These are phyloP conservation scores for Trichoderma orchidacearum DNA, from an alignment of 495 filamentous ascomycete genomes.

Conservation along the genomic window DNA sequence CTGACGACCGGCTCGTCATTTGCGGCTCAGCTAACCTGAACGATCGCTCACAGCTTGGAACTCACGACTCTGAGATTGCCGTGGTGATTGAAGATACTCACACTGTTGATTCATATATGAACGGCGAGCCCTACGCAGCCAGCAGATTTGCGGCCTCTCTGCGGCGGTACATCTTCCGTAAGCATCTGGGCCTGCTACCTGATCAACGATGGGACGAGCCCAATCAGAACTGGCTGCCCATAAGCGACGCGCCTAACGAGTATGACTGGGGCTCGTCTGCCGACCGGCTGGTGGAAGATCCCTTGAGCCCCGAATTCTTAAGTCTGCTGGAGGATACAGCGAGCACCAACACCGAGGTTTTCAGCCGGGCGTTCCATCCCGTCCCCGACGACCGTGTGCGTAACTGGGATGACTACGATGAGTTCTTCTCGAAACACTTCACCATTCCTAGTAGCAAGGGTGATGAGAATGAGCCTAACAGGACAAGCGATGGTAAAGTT, in stretches of 20 bases:
- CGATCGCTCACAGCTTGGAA: slow-evolving; percentile 81
- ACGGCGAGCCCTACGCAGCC: slow-evolving; percentile 53
- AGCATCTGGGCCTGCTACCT: slow-evolving; percentile 76
- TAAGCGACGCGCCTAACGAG: slow-evolving; percentile 50
- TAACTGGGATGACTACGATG: slow-evolving; percentile 77
- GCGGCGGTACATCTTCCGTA: slow-evolving; percentile 74
- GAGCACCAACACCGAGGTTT: slow-evolving; percentile 69
- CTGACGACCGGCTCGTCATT: slow-evolving; percentile 80
- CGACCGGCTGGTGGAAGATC: slow-evolving; percentile 64
- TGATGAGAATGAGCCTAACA: slow-evolving; percentile 11
- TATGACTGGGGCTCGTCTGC: slow-evolving; percentile 74
- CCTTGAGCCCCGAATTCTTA: slow-evolving; percentile 51
- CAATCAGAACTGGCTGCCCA: slow-evolving; percentile 62
- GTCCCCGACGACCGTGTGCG: slow-evolving; percentile 71
- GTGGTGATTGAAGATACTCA: slow-evolving; percentile 67
- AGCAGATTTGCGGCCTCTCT: slow-evolving; percentile 74
- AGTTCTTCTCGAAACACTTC: slow-evolving; percentile 63
- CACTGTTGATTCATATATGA: slow-evolving; percentile 56
- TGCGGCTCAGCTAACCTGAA: slow-evolving; percentile 91
- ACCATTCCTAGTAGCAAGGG: slow-evolving; percentile 36
- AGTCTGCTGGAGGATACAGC: slow-evolving; percentile 64
- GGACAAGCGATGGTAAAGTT: slow-evolving; percentile 23
- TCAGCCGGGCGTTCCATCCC: slow-evolving; percentile 72
- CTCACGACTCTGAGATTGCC: slow-evolving; percentile 70
- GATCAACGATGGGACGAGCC: slow-evolving; percentile 49